Evolutionary conservation across 2,329 filamentous ascomycete genomes (phyloP).

Genomic region (Ceratocystis alfenasii): DNA sequence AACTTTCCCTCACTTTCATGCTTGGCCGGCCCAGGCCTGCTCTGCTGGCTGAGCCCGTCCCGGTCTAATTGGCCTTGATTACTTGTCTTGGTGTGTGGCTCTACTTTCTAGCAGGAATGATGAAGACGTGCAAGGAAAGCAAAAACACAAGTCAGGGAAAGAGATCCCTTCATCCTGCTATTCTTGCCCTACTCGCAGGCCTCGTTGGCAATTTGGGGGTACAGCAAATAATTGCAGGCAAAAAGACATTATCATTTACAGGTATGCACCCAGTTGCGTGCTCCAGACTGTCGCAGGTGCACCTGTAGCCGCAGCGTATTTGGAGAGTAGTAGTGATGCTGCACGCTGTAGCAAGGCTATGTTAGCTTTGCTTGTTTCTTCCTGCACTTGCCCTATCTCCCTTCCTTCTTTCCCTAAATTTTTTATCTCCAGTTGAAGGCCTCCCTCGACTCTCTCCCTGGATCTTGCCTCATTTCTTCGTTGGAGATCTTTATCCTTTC

Average conservation of each 20-base stretch:
- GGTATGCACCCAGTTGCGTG: neutral
- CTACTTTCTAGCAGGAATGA: conserved; percentile 11
- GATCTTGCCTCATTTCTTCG: neutral
- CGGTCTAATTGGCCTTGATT: neutral
- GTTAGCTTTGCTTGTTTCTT: neutral
- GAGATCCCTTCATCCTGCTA: neutral
- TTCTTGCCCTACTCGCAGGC: neutral
- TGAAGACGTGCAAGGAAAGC: conserved; percentile 9
- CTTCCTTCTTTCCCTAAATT: conserved; percentile 1
- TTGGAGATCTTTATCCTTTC: neutral
- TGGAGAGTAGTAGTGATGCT: too few species aligned
- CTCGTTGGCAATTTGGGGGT: neutral
- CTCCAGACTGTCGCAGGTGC: too few species aligned
- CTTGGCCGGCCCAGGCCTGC: neutral
- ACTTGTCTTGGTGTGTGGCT: neutral
- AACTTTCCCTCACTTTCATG: neutral
- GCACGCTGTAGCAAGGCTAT: too few species aligned
- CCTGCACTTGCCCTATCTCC: neutral
- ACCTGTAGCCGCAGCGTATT: neutral
- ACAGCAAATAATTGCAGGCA: neutral
- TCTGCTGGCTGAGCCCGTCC: neutral
- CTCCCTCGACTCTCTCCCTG: conserved; percentile 1
- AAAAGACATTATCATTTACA: neutral
- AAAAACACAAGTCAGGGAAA: conserved; percentile 2
- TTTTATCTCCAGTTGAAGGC: neutral